These are phyloP conservation scores for Euphorbia tirucalli DNA, from an alignment of 345 rosid species.

Conservation along the genomic window DNA sequence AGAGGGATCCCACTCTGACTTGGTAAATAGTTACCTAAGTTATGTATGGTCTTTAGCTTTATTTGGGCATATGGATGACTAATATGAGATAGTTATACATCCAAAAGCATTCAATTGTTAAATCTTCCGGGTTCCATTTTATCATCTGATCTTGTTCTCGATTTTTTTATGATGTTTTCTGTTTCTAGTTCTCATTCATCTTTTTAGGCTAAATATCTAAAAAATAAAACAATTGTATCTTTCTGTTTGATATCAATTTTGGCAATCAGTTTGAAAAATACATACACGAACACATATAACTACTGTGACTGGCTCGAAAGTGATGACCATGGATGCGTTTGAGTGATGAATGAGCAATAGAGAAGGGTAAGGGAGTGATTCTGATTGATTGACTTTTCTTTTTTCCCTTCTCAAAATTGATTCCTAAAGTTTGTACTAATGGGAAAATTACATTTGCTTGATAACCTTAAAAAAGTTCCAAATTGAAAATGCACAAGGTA, in stretches of 20 bases:
- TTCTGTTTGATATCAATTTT: neutral
- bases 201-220: neutral
- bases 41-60: constrained; percentile 14
- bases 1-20: neutral
- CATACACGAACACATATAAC: neutral
- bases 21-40: neutral
- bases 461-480: neutral
- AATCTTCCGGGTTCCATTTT: neutral
- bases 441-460: neutral
- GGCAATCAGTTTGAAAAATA: neutral
- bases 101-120: neutral
- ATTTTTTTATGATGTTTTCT: neutral
- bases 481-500: neutral
- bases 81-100: neutral
- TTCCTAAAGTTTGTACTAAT: neutral
- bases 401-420: neutral
- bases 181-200: neutral
- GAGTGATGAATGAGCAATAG: neutral
- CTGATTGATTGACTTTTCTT: neutral
- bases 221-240: neutral
- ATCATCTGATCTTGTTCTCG: neutral
- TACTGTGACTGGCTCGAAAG: neutral
- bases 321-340: neutral
- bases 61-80: neutral
- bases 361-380: neutral